phyloP scores from a whole-genome alignment of 805 yeast species.

The Torulaspora indica region DNA sequence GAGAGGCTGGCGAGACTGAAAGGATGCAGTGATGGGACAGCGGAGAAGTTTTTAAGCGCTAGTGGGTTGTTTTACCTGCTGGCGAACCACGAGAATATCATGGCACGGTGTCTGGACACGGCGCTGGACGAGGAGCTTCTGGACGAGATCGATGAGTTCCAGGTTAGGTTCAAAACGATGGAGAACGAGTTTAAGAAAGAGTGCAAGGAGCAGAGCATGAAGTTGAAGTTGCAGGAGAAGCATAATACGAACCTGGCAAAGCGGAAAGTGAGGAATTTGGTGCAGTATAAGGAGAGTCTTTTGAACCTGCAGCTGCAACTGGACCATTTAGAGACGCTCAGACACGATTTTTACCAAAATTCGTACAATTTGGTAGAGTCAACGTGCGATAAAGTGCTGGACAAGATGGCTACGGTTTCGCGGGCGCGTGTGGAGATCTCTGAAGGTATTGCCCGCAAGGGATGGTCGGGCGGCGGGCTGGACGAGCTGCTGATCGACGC shows the following conservation, averaged over 20 bases:
- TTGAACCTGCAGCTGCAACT: conserved; percentile 65
- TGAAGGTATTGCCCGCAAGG: conserved; percentile 77
- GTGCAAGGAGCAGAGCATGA: conserved; percentile 48
- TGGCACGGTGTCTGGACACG: conserved; percentile 53
- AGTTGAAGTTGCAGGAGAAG: conserved; percentile 55
- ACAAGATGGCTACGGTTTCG: conserved; percentile 57
- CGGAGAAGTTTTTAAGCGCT: conserved; percentile 63
- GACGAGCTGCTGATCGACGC: conserved; percentile 61
- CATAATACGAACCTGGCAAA: conserved; percentile 56
- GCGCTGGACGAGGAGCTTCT: conserved; percentile 52
- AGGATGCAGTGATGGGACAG: conserved; percentile 50
- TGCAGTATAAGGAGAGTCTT: conserved; percentile 63
- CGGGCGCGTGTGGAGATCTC: conserved; percentile 77
- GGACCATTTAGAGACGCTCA: conserved; percentile 71
- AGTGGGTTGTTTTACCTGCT: conserved; percentile 74
- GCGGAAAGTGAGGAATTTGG: conserved; percentile 57
- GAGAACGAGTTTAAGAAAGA: conserved; percentile 52
- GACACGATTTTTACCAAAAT: conserved; percentile 67
- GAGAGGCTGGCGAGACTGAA: conserved; percentile 59
- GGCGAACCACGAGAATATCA: conserved; percentile 70
- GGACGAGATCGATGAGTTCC: conserved; percentile 43
- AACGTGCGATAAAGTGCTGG: conserved; percentile 51
- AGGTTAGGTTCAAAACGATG: conserved; percentile 41
- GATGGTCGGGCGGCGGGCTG: conserved; percentile 84
- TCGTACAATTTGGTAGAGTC: conserved; percentile 58